These are phyloP conservation scores for Globisporangium polare DNA, from an alignment of 352 stramenopile species.

Conservation along the genomic window DNA sequence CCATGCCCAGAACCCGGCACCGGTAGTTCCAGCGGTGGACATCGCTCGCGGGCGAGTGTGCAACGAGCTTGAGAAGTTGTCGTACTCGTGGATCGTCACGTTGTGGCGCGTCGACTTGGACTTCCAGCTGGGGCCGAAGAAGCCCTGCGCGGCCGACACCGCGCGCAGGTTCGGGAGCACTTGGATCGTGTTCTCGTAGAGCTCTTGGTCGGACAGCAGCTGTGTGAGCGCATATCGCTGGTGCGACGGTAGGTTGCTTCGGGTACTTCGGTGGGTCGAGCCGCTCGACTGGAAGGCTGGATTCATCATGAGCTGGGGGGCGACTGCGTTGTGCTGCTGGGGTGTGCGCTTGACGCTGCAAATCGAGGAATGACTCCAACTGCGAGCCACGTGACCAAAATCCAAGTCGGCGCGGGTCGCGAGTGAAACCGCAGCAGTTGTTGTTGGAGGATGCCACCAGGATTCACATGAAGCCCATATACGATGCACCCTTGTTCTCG, in stretches of 20 bases:
- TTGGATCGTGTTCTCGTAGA: slow-evolving; percentile 23
- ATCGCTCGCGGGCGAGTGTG: not conserved
- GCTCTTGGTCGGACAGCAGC: slow-evolving; percentile 24
- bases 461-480: no score
- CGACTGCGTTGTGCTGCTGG: not conserved
- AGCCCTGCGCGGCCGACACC: slow-evolving; percentile 16
- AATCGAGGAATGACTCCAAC: no score
- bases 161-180: slow-evolving; percentile 28
- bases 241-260: not conserved
- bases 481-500: no score
- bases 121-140: slow-evolving; percentile 26
- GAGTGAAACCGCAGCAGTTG: no score
- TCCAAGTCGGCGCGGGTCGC: no score
- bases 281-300: not conserved
- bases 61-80: not conserved
- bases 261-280: not conserved
- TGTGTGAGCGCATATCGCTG: slow-evolving; percentile 19
- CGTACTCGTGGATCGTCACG: slow-evolving; percentile 5
- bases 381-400: no score
- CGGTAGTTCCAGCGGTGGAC: not conserved
- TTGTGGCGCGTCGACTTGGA: slow-evolving; percentile 7
- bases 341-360: not conserved
- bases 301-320: not conserved
- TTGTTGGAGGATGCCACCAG: no score
- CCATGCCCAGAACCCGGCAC: slow-evolving; percentile 1